A percentile compares a stretch with the other conserved stretches of the same genome.
phyloP scores from a whole-genome alignment of 2,329 filamentous ascomycete genomes.

The Botrytis porri region DNA sequence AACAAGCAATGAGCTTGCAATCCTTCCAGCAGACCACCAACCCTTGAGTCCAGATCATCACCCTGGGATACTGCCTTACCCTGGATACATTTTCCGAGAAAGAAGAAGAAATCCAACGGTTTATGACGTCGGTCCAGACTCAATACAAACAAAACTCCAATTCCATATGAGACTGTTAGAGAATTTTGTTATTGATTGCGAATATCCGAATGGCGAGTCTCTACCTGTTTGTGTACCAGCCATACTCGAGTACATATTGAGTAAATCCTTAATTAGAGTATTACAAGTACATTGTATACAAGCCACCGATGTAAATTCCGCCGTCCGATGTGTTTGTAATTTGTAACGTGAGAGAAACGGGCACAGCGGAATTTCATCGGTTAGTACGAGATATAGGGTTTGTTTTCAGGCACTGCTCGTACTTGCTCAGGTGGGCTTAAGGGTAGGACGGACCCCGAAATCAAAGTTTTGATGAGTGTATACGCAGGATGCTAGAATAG shows the following conservation, averaged over 20 bases:
- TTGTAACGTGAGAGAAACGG: neutral
- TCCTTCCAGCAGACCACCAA: neutral
- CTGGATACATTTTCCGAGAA: neutral
- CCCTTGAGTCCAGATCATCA: conserved; percentile 1
- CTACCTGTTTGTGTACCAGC: neutral
- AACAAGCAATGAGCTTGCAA: conserved; percentile 11
- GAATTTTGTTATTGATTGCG: neutral
- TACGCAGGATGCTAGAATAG: neutral
- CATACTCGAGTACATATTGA: neutral
- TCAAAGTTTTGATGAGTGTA: conserved; percentile 7
- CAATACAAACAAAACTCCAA: neutral
- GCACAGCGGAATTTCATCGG: neutral
- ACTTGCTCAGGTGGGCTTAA: conserved; percentile 2
- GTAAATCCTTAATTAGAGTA: neutral
- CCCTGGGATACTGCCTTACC: neutral
- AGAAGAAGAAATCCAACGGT: neutral
- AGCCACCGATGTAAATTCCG: neutral
- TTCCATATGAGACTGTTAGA: neutral
- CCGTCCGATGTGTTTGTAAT: neutral
- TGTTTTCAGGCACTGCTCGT: neutral
- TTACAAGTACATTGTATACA: neutral
- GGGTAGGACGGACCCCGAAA: neutral
- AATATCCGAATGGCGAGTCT: neutral
- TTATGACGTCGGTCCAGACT: conserved; percentile 1
- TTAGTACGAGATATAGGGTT: neutral